Evolutionary conservation across 73 alveolate genomes (phyloP).

Genomic region (Blepharisma japonicum): DNA sequence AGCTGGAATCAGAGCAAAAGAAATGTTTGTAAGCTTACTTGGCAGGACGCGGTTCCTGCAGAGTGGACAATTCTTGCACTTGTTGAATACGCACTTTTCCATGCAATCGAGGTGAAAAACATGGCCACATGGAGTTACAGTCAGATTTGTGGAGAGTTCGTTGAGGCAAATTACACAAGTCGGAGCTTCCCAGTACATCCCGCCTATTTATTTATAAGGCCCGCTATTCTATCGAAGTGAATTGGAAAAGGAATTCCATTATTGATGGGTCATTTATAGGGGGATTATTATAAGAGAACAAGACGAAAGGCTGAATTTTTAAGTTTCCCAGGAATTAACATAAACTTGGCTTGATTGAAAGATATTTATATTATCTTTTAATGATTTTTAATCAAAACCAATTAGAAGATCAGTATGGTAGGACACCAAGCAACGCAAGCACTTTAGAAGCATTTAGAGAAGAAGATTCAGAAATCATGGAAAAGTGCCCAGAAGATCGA

Average conservation of each 20-base stretch:
- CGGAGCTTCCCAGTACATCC: conserved; percentile 24
- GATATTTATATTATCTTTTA: too few species aligned
- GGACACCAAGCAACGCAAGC: too few species aligned
- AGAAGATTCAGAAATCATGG: background rate
- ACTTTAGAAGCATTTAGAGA: background rate
- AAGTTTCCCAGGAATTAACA: too few species aligned
- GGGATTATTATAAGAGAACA: too few species aligned
- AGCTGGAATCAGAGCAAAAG: background rate
- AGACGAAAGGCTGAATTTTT: too few species aligned
- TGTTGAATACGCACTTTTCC: background rate
- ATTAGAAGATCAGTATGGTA: too few species aligned
- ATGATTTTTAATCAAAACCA: too few species aligned
- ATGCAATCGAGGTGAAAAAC: conserved; percentile 7
- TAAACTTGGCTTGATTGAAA: too few species aligned
- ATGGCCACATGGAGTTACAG: conserved; percentile 16
- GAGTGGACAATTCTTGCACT: background rate
- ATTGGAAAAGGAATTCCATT: too few species aligned
- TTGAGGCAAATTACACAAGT: background rate
- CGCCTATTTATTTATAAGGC: too few species aligned
- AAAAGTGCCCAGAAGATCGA: background rate
- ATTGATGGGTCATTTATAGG: too few species aligned
- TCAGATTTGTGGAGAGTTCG: background rate
- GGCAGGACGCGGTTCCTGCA: background rate
- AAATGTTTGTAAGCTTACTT: background rate
- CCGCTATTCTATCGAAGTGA: too few species aligned